Evolutionary conservation across 164 flowering plant species (phyloP).

Genomic region (Liriodendron chinense): DNA sequence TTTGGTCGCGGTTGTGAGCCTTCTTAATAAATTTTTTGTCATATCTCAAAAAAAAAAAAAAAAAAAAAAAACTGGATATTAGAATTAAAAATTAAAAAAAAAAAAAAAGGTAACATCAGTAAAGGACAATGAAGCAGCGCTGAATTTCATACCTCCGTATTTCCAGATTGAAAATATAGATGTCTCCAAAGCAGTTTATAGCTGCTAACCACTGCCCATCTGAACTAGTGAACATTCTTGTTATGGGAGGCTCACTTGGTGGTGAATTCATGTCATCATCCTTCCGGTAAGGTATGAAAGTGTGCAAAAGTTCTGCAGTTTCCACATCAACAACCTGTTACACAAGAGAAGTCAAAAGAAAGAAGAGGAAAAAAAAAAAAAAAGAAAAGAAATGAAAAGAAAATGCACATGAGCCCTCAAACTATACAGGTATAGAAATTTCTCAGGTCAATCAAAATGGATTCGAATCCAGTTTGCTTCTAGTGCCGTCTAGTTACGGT

Average conservation of each 20-base stretch:
- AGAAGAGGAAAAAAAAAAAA: too few relatives aligned
- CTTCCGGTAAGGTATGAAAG: conserved; percentile 63
- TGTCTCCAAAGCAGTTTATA: conserved; percentile 85
- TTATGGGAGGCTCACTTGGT: conserved; percentile 87
- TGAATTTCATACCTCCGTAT: conserved; percentile 51
- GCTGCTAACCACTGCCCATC: conserved; percentile 97
- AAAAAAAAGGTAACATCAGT: background rate
- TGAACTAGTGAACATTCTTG: conserved; percentile 69
- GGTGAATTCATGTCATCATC: conserved; percentile 40
- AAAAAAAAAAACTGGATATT: background rate
- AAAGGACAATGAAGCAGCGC: background rate
- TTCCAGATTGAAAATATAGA: conserved; percentile 81
- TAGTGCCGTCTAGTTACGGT: too few relatives aligned
- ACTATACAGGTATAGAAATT: background rate
- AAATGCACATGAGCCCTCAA: background rate
- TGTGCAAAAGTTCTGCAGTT: conserved; percentile 41
- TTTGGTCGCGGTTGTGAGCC: too few relatives aligned
- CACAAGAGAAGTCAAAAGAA: conserved; percentile 4
- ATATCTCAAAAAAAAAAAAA: too few relatives aligned
- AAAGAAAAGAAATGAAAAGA: too few relatives aligned
- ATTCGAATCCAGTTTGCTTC: too few relatives aligned
- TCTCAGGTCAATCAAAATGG: too few relatives aligned
- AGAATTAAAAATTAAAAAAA: background rate
- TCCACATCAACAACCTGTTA: conserved; percentile 66
- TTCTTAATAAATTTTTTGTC: too few relatives aligned